phyloP scores from a whole-genome alignment of 148 eudicot genomes.

The Camellia granthamiana region DNA sequence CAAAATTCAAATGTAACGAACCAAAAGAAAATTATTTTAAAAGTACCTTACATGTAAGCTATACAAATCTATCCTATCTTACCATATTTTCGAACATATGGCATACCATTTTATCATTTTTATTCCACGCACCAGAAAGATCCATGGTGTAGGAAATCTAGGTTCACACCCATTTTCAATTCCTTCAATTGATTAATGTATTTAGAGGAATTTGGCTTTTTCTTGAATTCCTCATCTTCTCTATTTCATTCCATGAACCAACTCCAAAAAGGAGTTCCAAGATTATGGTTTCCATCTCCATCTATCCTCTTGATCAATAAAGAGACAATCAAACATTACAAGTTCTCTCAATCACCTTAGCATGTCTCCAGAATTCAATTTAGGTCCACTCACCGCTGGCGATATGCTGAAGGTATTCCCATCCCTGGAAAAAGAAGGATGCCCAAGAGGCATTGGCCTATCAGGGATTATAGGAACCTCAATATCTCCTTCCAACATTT shows the following conservation, averaged over 20 bases:
- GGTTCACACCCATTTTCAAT: background rate
- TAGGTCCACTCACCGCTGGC: constrained; percentile 49
- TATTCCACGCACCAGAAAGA: too few species aligned
- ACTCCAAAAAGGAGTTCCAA: background rate
- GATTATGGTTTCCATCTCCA: background rate
- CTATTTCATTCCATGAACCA: background rate
- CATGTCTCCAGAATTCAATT: constrained; percentile 44
- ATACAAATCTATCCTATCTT: too few species aligned
- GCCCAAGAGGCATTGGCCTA: constrained; percentile 67
- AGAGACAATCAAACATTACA: constrained; percentile 6
- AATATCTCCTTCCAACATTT: constrained; percentile 88
- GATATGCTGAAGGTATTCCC: constrained; percentile 46
- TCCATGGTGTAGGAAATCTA: too few species aligned
- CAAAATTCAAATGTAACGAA: too few species aligned
- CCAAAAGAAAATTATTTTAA: too few species aligned
- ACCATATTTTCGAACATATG: too few species aligned
- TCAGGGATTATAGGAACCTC: constrained; percentile 76
- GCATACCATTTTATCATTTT: too few species aligned
- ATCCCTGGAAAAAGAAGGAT: constrained; percentile 48
- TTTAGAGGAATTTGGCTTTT: background rate
- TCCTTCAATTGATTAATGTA: background rate
- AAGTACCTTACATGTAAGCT: too few species aligned
- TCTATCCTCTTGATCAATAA: background rate
- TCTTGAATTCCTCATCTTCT: background rate
- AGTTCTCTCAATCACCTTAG: constrained; percentile 27